Percentiles rank a stretch among this genome's conserved stretches.
These are phyloP conservation scores for Fragilaria crotonensis DNA, from an alignment of 108 stramenopile species.

Conservation along the genomic window DNA sequence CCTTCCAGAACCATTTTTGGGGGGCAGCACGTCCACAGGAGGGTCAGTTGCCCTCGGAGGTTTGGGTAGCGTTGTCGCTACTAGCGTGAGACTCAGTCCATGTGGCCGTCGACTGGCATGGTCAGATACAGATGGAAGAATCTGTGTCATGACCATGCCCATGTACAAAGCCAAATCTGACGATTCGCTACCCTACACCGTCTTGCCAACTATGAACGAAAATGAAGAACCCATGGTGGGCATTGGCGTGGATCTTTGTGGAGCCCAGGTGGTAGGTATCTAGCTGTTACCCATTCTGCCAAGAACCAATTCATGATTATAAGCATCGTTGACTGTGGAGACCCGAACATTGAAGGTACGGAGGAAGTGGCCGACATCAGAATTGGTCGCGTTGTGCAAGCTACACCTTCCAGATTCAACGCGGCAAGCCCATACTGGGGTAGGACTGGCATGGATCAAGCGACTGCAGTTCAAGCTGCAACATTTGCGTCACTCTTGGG, in stretches of 20 bases:
- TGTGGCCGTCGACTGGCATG: slow-evolving; percentile 61
- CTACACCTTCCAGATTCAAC: slow-evolving; percentile 58
- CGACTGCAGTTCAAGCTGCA: slow-evolving; percentile 5
- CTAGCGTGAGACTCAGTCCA: slow-evolving; percentile 42
- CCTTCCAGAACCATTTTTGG: slow-evolving; percentile 59
- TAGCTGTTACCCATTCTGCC: slow-evolving; percentile 52
- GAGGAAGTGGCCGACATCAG: slow-evolving; percentile 26
- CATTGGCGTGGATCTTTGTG: slow-evolving; percentile 19
- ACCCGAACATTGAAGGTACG: slow-evolving; percentile 16
- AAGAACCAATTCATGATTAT: slow-evolving; percentile 59
- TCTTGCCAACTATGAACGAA: slow-evolving; percentile 53
- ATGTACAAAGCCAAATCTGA: slow-evolving; percentile 22
- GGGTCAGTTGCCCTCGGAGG: slow-evolving; percentile 51
- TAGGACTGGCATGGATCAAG: slow-evolving; percentile 16
- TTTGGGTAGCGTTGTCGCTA: slow-evolving; percentile 43
- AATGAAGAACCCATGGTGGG: slow-evolving; percentile 46
- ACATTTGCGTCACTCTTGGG: slow-evolving; percentile 18
- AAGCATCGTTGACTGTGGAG: slow-evolving; percentile 59
- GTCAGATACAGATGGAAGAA: slow-evolving; percentile 58
- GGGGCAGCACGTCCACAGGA: slow-evolving; percentile 50
- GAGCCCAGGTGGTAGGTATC: slow-evolving; percentile 58
- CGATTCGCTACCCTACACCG: slow-evolving; percentile 1
- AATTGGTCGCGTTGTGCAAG: slow-evolving; percentile 60
- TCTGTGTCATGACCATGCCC: slow-evolving; percentile 52
- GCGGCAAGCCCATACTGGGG: slow-evolving; percentile 42